Evolutionary conservation across 2,329 filamentous ascomycete genomes (phyloP).

Genomic region (Sphaerulina musiva): DNA sequence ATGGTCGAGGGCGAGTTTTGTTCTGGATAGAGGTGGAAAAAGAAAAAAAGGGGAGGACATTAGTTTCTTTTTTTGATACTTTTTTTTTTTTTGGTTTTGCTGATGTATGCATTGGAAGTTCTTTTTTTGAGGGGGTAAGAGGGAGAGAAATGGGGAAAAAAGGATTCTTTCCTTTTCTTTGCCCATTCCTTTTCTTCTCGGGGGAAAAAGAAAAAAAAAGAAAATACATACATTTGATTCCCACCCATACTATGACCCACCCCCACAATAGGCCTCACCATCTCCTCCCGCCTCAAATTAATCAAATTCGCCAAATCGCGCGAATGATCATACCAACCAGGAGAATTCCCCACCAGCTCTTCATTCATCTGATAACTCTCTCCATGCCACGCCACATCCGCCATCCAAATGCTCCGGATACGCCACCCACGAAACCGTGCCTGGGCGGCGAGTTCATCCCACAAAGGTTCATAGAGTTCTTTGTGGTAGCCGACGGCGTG

Average conservation of each 20-base stretch:
- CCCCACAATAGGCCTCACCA: conserved; percentile 75
- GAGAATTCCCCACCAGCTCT: conserved; percentile 69
- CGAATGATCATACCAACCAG: conserved; percentile 73
- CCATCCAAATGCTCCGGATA: conserved; percentile 79
- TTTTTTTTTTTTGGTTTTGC: no score
- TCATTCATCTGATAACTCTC: conserved; percentile 71
- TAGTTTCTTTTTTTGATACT: conserved; percentile 5
- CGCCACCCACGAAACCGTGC: conserved; percentile 49
- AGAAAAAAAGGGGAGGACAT: neutral
- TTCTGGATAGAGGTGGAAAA: conserved; percentile 17
- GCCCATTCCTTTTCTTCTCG: no score
- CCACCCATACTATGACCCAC: conserved; percentile 87
- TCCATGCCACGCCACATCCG: conserved; percentile 76
- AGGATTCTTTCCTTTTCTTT: no score
- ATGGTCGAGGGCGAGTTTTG: conserved; percentile 66
- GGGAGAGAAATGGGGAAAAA: no score
- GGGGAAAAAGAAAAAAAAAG: no score
- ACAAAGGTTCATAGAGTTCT: conserved; percentile 27
- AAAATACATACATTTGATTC: conserved; percentile 53
- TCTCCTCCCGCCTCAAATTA: conserved; percentile 71
- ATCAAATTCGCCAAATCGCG: conserved; percentile 77
- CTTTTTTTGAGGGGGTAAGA: neutral
- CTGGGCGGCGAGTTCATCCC: conserved; percentile 19
- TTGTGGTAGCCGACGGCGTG: conserved; percentile 25
- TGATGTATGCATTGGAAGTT: no score